Base-by-base conservation (phyloP, 1,139 yeast genomes). In the Pichia sp. region DNA sequence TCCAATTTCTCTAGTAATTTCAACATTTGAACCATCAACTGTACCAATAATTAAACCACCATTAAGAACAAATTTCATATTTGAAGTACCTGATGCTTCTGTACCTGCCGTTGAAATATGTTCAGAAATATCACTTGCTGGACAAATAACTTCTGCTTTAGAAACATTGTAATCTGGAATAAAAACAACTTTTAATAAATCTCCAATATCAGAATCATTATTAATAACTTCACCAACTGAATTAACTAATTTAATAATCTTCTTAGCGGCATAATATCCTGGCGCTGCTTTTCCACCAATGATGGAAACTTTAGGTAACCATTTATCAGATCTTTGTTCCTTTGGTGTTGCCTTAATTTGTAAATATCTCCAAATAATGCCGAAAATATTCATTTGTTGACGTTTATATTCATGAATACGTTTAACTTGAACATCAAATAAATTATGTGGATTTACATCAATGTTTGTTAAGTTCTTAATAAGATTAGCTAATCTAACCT, bases 51-150 rank as follows among this genome's bases (percentile, higher is more conserved):
- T 85, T 52, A 89, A 73, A 40, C 96, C 96, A 64, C 96, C 96
- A 59, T 87, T 88, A 64, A 88, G 69, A 24, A 88, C 95, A 61
- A 88, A 88, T 68, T 88, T 89, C 96, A 88, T 88, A 68, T 88
- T 88, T 36, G 95, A 84, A 34, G 97, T 88, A 61, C 96, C 96
- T 1, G 94, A 83, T 21, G 95, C 96, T 63, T 88, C 97, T 20
- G 97, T 88, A 55, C 97, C 97, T 10, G 96, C 96, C 37, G 96
- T 88, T n/a, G 96, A 87, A 52, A 88, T 89, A 65, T 88, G 97
- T 65, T 88, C 93, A 37, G 94, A 83, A 57, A 88, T 70, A 60
- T 88, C 96, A 33, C 91, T 80, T 15, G 91, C 96, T 19, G 96
- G 96, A 50, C 78, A 73, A 56, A 89, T 86, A 46, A 87, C 76